Percentiles rank a stretch among this genome's conserved stretches.
Evolutionary conservation across 1,139 yeast species (phyloP).

Genomic region (Pichia kudriavzevii): DNA sequence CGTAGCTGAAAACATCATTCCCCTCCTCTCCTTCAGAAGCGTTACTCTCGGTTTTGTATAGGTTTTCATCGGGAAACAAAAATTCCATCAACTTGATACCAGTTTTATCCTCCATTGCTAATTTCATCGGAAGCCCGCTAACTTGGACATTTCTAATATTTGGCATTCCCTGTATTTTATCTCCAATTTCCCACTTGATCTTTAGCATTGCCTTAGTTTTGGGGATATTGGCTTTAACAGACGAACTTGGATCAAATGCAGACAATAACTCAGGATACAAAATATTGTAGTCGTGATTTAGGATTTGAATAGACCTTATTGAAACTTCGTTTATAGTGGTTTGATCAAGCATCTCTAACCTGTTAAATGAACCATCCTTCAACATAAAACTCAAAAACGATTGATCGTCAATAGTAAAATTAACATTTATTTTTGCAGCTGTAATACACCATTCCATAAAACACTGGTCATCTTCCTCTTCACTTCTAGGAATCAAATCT

Average conservation of each 20-base stretch:
- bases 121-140: slow-evolving; percentile 45
- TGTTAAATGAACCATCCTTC: slow-evolving; percentile 52
- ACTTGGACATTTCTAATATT: slow-evolving; percentile 49
- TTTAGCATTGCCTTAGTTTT: slow-evolving; percentile 30
- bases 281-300: slow-evolving; percentile 55
- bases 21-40: slow-evolving; percentile 1
- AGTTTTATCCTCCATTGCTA: slow-evolving; percentile 55
- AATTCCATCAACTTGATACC: slow-evolving; percentile 50
- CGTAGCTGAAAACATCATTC: slow-evolving; percentile 1
- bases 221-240: neutral
- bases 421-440: slow-evolving; percentile 87
- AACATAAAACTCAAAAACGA: slow-evolving; percentile 61
- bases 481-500: slow-evolving; percentile 9
- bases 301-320: slow-evolving; percentile 61
- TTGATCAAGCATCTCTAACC: slow-evolving; percentile 57
- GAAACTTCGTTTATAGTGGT: slow-evolving; percentile 52
- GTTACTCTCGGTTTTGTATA: neutral
- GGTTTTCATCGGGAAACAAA: slow-evolving; percentile 37
- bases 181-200: slow-evolving; percentile 56
- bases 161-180: slow-evolving; percentile 62
- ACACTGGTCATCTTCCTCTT: slow-evolving; percentile 25
- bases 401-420: slow-evolving; percentile 41
- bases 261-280: slow-evolving; percentile 61
- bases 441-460: slow-evolving; percentile 36
- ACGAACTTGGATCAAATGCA: slow-evolving; percentile 12